Evolutionary conservation across 169 alveolate species (phyloP).

Genomic region (Plasmodium malariae): DNA sequence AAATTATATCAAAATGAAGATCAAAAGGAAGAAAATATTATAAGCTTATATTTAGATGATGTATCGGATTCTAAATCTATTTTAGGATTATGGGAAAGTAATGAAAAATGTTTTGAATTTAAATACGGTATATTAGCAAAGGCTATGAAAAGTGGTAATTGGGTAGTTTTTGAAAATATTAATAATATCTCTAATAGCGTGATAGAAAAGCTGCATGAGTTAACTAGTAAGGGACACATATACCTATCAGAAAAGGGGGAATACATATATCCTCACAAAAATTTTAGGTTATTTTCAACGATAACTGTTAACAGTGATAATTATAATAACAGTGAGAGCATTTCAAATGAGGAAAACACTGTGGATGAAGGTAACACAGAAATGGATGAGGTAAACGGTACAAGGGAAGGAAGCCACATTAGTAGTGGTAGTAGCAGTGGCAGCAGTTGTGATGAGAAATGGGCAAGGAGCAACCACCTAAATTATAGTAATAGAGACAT

Average conservation of each 20-base stretch:
- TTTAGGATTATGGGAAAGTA: conserved; percentile 87
- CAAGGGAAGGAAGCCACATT: not conserved
- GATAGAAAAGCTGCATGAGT: conserved; percentile 79
- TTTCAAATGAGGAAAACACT: not conserved
- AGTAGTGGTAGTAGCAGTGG: not conserved
- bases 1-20: conserved; percentile 36
- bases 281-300: conserved; percentile 80
- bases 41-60: conserved; percentile 86
- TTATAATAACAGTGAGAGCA: not conserved
- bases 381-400: too few species aligned
- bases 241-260: conserved; percentile 80
- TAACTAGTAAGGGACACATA: conserved; percentile 79
- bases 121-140: conserved; percentile 85
- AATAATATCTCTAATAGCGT: conserved; percentile 84
- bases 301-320: conserved; percentile 27
- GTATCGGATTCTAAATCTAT: conserved; percentile 86
- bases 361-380: not conserved
- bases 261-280: conserved; percentile 79
- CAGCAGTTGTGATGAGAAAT: not conserved
- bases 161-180: conserved; percentile 88
- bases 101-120: conserved; percentile 85
- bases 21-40: conserved; percentile 28
- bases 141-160: conserved; percentile 86
- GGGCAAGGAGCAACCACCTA: not conserved
- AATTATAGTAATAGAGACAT: conserved; percentile 1